Evolutionary conservation across 306 rosid species (phyloP).

Genomic region (Lathyrus tuberosus): DNA sequence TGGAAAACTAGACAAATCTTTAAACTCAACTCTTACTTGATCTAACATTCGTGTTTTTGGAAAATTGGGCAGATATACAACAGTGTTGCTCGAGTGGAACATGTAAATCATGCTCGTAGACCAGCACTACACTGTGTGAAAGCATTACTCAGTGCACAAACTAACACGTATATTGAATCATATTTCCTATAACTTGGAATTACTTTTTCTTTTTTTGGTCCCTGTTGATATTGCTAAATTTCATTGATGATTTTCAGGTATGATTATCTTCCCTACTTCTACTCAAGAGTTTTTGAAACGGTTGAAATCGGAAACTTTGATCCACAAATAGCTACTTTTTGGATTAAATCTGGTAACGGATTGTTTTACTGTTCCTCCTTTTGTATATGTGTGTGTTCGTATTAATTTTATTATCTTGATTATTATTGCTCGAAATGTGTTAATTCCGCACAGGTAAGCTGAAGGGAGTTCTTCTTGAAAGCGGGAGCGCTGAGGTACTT

Average conservation of each 20-base stretch:
- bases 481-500: too few species aligned
- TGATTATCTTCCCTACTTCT: slow-evolving; percentile 93
- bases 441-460: slow-evolving; percentile 65
- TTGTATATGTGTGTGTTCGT: slow-evolving; percentile 10
- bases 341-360: slow-evolving; percentile 82
- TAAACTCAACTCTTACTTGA: slow-evolving; percentile 31
- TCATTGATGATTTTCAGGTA: slow-evolving; percentile 57
- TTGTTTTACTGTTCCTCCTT: slow-evolving; percentile 19
- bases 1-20: slow-evolving; percentile 55
- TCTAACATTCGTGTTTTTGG: slow-evolving; percentile 29
- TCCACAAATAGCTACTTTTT: slow-evolving; percentile 91
- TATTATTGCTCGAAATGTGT: slow-evolving; percentile 33
- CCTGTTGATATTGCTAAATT: slow-evolving; percentile 25
- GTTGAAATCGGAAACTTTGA: slow-evolving; percentile 90
- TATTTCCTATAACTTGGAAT: slow-evolving; percentile 29
- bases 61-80: slow-evolving; percentile 68
- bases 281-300: slow-evolving; percentile 92
- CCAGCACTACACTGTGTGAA: slow-evolving; percentile 86
- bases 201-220: not conserved
- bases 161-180: slow-evolving; percentile 56
- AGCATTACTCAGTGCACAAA: slow-evolving; percentile 75
- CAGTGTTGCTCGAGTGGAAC: slow-evolving; percentile 80
- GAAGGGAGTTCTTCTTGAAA: slow-evolving; percentile 89
- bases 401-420: slow-evolving; percentile 28
- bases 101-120: slow-evolving; percentile 96